Evolutionary conservation across 2,329 filamentous ascomycete species (phyloP), one percentile per base, ranked within the genome.

Genomic region (Microascus cirrosus): DNA sequence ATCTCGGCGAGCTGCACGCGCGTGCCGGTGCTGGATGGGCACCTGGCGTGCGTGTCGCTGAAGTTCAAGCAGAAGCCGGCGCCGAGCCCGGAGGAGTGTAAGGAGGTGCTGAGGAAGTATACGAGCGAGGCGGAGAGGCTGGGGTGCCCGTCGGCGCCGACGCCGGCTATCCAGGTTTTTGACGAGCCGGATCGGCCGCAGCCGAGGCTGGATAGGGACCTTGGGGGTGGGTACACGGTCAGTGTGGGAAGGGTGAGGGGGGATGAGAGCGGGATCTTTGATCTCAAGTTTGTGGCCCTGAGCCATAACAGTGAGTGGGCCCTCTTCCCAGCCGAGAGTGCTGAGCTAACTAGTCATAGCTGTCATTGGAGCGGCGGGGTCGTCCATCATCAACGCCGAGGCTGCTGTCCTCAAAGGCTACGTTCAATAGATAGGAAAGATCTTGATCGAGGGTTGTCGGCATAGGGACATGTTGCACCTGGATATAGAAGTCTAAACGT

Each of bases 291-390:
- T 72, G 92, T 94, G 61, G 90, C 91, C 25, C 76, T 97, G 64
- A 96, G 90, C 68, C 94, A 97, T 64, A 84, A 84, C 65, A 84
- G 79, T 82, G 68, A 73, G 79, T 75, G 12, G 15, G 20, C 25
- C 20, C 12, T 20, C 25, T 28, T 34, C 24, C 39, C 42, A 20
- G 34, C 35, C 22, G 32, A 58, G 60, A 53, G 59, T 57, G 56
- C 66, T 70, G 78, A 78, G 63, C 77, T 72, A 74, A 55, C n/a
- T 32, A 20, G n/a, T 18, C 39, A 18, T 58, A 84, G 85, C 93
- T 61, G 88, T 99, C 58, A 93, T 99, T 69, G 93, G 93, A 63
- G 94, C 94, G 35, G 92, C 93, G n/a, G 94, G 94, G 12, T 95
- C 90, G 1, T 95, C 90, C 35, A 96, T 97, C 73, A 73, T 97